Conservation (phyloP, 495 filamentous ascomycete species). For the Tuber aestivum region DNA sequence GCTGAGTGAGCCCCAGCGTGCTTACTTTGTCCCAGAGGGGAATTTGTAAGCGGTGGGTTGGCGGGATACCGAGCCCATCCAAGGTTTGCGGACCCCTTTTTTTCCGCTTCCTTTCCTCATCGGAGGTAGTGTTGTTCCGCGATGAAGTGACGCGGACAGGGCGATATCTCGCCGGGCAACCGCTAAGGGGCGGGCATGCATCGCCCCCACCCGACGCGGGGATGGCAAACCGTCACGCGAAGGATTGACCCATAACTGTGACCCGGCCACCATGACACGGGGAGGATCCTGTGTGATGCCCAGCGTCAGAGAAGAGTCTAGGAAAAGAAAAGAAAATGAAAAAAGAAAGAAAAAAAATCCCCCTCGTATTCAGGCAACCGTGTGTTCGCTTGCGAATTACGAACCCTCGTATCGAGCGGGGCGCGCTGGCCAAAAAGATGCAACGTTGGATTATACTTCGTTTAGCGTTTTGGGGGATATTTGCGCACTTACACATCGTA, state of each 20-base stretch:
- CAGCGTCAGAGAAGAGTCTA: neutral
- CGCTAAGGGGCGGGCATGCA: neutral
- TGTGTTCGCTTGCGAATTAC: neutral
- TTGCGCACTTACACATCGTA: neutral
- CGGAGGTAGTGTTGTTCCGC: neutral
- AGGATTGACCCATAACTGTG: neutral
- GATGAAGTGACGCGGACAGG: neutral
- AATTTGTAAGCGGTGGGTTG: neutral
- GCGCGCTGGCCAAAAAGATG: neutral
- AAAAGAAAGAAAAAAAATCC: neutral
- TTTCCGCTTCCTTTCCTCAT: neutral
- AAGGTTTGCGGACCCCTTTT: too few species aligned
- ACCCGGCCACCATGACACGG: neutral
- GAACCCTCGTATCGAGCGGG: neutral
- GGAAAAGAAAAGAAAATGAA: neutral
- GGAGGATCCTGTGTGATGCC: neutral
- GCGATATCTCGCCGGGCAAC: neutral
- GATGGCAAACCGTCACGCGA: neutral
- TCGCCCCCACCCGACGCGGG: neutral
- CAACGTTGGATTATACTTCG: neutral
- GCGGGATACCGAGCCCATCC: too few species aligned
- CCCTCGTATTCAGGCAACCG: constrained; percentile 1
- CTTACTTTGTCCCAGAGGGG: neutral
- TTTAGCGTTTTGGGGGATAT: neutral
- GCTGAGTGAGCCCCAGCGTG: too few species aligned